phyloP scores from a whole-genome alignment of 2,329 filamentous ascomycete species.

The Colletotrichum chlorophyti region DNA sequence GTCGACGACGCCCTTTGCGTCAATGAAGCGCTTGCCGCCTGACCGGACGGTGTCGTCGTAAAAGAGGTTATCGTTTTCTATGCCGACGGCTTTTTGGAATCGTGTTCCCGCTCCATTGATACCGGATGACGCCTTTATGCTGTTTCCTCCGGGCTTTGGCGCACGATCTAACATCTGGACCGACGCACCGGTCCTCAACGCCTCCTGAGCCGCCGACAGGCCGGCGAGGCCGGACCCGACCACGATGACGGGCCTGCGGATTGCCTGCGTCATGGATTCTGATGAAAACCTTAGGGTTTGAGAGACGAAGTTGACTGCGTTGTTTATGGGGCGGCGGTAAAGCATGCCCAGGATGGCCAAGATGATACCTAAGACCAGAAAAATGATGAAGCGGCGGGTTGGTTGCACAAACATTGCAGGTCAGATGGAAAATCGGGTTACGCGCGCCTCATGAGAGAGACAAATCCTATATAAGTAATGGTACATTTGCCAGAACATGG shows the following conservation, averaged over 20 bases:
- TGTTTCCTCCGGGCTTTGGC: conserved; percentile 67
- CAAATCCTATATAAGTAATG: conserved; percentile 3
- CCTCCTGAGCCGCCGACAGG: conserved; percentile 63
- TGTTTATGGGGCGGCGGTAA: conserved; percentile 29
- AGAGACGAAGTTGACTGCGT: background rate
- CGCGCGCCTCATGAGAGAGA: background rate
- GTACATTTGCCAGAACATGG: background rate
- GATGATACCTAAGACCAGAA: conserved; percentile 32
- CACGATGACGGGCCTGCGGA: conserved; percentile 55
- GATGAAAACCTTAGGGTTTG: background rate
- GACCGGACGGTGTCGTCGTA: conserved; percentile 64
- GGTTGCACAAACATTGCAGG: conserved; percentile 13
- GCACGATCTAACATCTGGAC: conserved; percentile 67
- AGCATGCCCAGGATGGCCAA: conserved; percentile 30
- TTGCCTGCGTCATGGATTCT: conserved; percentile 18
- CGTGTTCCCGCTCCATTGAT: conserved; percentile 68
- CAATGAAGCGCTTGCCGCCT: conserved; percentile 52
- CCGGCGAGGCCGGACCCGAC: conserved; percentile 72
- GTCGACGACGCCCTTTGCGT: conserved; percentile 35
- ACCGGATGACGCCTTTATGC: conserved; percentile 71
- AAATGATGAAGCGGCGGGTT: conserved; percentile 19
- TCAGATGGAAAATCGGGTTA: too few species aligned
- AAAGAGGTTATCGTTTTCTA: conserved; percentile 49
- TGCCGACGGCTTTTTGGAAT: conserved; percentile 54
- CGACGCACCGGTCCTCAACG: conserved; percentile 56